Percentiles rank a stretch among this genome's conserved stretches.
Conservation (phyloP, 108 stramenopile genomes). For the Hondaea fermentalgiana region DNA sequence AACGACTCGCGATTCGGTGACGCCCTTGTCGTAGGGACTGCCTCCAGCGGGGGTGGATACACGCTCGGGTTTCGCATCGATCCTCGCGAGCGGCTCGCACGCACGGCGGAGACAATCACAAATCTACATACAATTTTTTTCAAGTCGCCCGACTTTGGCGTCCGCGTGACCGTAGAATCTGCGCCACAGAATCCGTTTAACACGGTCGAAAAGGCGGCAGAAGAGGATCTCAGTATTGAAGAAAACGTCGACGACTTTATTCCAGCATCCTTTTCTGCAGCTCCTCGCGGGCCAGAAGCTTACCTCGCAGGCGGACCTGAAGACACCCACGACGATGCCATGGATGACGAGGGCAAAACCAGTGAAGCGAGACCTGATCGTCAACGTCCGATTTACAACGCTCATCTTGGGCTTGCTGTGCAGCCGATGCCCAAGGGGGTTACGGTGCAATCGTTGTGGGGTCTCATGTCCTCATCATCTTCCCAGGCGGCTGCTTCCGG, state of each 20-base stretch:
- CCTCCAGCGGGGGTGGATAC: constrained; percentile 37
- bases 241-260: constrained; percentile 40
- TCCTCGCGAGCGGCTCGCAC: constrained; percentile 26
- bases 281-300: constrained; percentile 6
- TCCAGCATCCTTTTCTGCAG: constrained; percentile 49
- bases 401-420: constrained; percentile 50
- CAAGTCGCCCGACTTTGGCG: constrained; percentile 46
- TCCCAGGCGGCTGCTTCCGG: no score
- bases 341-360: no score
- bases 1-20: constrained; percentile 52
- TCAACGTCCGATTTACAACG: constrained; percentile 37
- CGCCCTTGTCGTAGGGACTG: constrained; percentile 54
- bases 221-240: constrained; percentile 49
- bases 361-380: neutral
- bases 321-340: neutral
- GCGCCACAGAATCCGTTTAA: constrained; percentile 23
- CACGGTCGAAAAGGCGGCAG: neutral
- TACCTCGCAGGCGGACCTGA: neutral
- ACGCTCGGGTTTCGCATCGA: constrained; percentile 46
- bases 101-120: constrained; percentile 34
- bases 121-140: constrained; percentile 40
- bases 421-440: constrained; percentile 41
- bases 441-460: constrained; percentile 40
- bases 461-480: neutral
- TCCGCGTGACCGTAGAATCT: constrained; percentile 39